These are phyloP conservation scores for Eucalyptus albens DNA, from an alignment of 345 rosid genomes.

Conservation along the genomic window DNA sequence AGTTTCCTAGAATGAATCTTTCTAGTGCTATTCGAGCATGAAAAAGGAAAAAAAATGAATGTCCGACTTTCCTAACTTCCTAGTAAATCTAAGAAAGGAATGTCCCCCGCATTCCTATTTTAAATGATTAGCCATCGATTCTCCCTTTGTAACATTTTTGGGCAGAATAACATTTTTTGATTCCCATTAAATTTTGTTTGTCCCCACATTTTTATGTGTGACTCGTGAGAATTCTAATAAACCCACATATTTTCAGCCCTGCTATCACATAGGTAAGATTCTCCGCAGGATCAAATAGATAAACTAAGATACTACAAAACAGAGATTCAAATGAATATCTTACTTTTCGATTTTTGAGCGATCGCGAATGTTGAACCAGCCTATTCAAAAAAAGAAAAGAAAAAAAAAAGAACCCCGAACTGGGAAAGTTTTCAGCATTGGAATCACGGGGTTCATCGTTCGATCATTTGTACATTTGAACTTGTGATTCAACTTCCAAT, in stretches of 20 bases:
- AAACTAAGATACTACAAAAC: neutral
- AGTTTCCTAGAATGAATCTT: no score
- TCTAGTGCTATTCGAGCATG: neutral
- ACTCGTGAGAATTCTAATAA: no score
- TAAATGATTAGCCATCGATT: neutral
- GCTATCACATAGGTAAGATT: neutral
- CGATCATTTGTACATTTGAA: no score
- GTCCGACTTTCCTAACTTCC: neutral
- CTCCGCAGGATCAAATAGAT: no score
- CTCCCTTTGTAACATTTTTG: neutral
- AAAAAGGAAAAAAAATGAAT: neutral
- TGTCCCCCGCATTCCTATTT: neutral
- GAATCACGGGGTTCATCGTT: no score
- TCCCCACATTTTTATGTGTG: neutral
- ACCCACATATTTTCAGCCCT: no score
- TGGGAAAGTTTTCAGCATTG: no score
- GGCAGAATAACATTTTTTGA: neutral
- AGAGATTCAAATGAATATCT: neutral
- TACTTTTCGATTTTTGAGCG: no score
- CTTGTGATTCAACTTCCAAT: no score
- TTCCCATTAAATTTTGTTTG: no score
- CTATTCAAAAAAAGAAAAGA: no score
- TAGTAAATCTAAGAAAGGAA: neutral
- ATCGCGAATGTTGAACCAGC: neutral
- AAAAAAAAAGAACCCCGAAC: no score